Base-by-base conservation (phyloP, 768 basidiomycete genomes). In the Lentinula edodes region DNA sequence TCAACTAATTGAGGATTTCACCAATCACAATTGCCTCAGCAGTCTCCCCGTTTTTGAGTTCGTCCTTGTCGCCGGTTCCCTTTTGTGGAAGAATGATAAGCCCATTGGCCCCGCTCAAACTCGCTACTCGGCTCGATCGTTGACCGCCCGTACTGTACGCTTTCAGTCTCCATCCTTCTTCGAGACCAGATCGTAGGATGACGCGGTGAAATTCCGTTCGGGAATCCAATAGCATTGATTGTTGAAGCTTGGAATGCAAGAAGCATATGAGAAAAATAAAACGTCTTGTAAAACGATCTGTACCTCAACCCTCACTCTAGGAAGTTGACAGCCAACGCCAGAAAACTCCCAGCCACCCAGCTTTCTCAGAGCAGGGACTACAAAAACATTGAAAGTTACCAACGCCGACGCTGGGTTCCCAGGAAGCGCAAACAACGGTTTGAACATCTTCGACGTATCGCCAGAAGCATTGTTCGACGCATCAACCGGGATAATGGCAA, bases 361-460 rank as follows among this genome's bases (percentile, higher is more conserved):
- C 58, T 72, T 79, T 61, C 92, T 75, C 50, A 95, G 75, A 8
- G 91, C 90, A 6, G 93, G 93, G 0, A 95, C 70, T 16, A 93
- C 92, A 68, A 94, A 94, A 2, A 94, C 70, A 66, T 91, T 81
- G 73, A 94, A 94, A 6, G 86, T 92, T 12, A 94, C 92, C 18
- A 96, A 78, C 15, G 93, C 93, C 3, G 88, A 88, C 0, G 93
- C 93, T 0, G 93, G 93, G 70, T 95, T 95, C 1, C 93, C 93
- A 0, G 93, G 93, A 1, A 96, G 81, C 0, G 91, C 92, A 67
- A 96, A 95, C 10, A 92, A 67, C 5, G 87, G 86, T 66, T 88
- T 91, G 23, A 20, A 10, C 36, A 70, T 68, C 35, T 70, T 68
- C 8, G 62, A 67, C 6, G 70, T 66, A 13, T 45, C 50, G 23